Base-by-base conservation (phyloP, 805 yeast genomes). In the Candida corydali region DNA sequence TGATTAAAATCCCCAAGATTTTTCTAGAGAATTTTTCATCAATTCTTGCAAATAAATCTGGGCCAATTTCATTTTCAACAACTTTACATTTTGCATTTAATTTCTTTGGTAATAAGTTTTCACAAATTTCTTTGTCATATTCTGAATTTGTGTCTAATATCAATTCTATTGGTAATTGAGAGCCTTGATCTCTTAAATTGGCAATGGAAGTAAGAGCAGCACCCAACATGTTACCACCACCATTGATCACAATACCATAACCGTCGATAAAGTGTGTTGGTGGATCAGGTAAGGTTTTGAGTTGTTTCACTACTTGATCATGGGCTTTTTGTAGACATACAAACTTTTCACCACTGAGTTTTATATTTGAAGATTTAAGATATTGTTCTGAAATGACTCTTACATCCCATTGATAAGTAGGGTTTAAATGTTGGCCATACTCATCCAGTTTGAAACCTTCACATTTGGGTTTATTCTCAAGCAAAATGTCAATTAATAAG, bases 221-320 rank as follows among this genome's bases (percentile, higher is more conserved):
- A 3, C 57, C 57, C 16, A 62, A 38, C 36, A 49, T 47, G 12
- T 42, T 39, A 6, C 57, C 54, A 6, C 60, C 57, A 7, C 59
- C 59, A 18, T 55, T 51, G n/a, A 65, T 49, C 6, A 63, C 62
- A 20, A 65, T 61, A 7, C 70, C 70, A 12, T 53, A 50, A 5
- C 68, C 69, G 2, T 41, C 37, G 14, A 47, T 51, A 17, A 59
- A 40, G n/a, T 49, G 47, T 8, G 37, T 25, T 4, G 60, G 52
- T 4, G 65, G 65, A 2, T 44, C 39, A 10, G 54, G 44, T 17
- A 61, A 37, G 2, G 41, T 32, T 34, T 54, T 54, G 33, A 65
- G 42, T n/a, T 41, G 38, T 8, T 47, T 42, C 5, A 61, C 64
- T 9, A 59, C 40, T 5, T 36, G 34, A 26, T 52, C 60, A 43